Percentiles rank a stretch among this genome's conserved stretches.
Conservation (phyloP, 176 grass and related monocot species). For the Bolboschoenus planiculmis region DNA sequence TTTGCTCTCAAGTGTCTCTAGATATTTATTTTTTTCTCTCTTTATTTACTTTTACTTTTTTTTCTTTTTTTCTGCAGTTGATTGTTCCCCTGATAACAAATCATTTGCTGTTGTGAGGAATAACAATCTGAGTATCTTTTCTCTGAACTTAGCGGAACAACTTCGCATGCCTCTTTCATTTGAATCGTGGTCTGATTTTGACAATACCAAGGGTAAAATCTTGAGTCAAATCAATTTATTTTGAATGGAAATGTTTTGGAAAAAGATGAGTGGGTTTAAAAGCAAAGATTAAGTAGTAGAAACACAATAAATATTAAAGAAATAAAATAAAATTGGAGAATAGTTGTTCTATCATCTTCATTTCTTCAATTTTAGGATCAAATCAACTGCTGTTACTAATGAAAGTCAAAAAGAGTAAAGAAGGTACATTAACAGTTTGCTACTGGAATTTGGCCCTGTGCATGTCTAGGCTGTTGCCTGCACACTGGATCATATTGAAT, state of each 20-base stretch:
- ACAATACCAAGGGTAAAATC: constrained; percentile 53
- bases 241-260: not conserved
- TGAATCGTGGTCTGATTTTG: constrained; percentile 63
- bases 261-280: not conserved
- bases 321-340: not conserved
- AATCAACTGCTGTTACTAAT: too few species aligned
- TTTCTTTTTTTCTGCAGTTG: constrained; percentile 47
- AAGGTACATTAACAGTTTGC: too few species aligned
- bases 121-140: constrained; percentile 60
- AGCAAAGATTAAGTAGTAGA: not conserved
- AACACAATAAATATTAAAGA: too few species aligned
- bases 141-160: constrained; percentile 57
- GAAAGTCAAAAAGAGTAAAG: too few species aligned
- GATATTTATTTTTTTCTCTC: too few species aligned
- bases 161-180: constrained; percentile 62
- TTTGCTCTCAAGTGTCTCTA: not conserved
- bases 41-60: constrained; percentile 24
- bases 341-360: too few species aligned
- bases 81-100: constrained; percentile 55
- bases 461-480: not conserved
- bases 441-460: not conserved
- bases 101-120: constrained; percentile 66
- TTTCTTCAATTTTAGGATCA: too few species aligned
- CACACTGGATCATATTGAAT: not conserved
- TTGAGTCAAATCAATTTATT: constrained; percentile 8